A percentile compares a stretch with the other conserved stretches of the same genome.
phyloP scores from a whole-genome alignment of 176 grass and related monocot species.

The Ananas comosus region DNA sequence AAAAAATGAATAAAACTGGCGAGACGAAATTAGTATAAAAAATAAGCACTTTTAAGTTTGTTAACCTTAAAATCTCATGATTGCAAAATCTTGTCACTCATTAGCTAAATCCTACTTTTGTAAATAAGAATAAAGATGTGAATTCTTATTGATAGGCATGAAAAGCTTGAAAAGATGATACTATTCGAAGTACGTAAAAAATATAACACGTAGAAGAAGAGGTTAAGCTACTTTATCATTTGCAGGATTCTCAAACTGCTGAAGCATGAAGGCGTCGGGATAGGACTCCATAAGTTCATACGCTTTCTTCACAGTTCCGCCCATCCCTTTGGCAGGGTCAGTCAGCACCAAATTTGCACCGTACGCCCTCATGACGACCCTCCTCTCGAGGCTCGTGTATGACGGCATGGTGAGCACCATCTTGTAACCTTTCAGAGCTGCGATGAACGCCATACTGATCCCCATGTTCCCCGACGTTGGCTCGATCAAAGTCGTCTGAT shows the following conservation, averaged over 20 bases:
- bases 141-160: background rate
- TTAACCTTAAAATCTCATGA: no score
- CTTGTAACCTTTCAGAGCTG: constrained; percentile 75
- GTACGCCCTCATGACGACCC: constrained; percentile 74
- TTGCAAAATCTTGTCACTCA: no score
- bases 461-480: constrained; percentile 91
- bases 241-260: constrained; percentile 91
- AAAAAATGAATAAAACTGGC: no score
- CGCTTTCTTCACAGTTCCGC: constrained; percentile 82
- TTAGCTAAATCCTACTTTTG: no score
- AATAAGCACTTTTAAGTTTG: no score
- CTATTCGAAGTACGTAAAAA: no score
- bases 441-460: constrained; percentile 60
- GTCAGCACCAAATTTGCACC: constrained; percentile 66
- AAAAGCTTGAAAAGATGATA: no score
- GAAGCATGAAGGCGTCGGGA: constrained; percentile 70
- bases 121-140: background rate
- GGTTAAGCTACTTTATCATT: constrained; percentile 60
- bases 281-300: constrained; percentile 62
- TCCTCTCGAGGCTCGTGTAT: constrained; percentile 88
- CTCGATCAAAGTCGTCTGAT: constrained; percentile 84
- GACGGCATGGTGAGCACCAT: constrained; percentile 88
- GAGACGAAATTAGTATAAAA: no score
- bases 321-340: constrained; percentile 85
- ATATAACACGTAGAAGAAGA: background rate